Evolutionary conservation across 75 land plant species (phyloP).

Genomic region (Larix kaempferi): DNA sequence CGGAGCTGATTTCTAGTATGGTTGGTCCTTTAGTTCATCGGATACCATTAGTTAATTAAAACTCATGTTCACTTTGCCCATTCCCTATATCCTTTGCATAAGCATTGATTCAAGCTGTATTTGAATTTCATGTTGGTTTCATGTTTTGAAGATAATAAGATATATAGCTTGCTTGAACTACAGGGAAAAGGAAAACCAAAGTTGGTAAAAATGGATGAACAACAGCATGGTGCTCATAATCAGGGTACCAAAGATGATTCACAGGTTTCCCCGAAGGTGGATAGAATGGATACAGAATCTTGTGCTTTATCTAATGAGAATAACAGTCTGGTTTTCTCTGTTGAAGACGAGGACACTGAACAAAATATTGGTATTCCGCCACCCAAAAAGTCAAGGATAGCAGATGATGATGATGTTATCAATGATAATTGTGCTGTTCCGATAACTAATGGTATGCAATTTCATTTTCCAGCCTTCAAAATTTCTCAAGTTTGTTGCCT

Average conservation of each 20-base stretch:
- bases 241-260: not conserved
- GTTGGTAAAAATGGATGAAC: not conserved
- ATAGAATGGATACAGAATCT: not conserved
- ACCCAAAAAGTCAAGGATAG: conserved; percentile 49
- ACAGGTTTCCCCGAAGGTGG: not conserved
- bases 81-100: too few species aligned
- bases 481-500: not conserved
- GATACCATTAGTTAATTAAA: too few species aligned
- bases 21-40: too few species aligned
- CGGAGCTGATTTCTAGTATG: too few species aligned
- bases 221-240: not conserved
- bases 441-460: conserved; percentile 5
- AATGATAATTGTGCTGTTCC: not conserved
- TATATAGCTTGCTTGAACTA: not conserved
- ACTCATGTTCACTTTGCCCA: too few species aligned
- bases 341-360: conserved; percentile 9
- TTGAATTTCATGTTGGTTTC: too few species aligned
- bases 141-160: too few species aligned
- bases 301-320: not conserved
- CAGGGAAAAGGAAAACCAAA: conserved; percentile 10
- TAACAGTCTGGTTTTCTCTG: not conserved
- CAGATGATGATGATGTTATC: conserved; percentile 14
- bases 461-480: not conserved
- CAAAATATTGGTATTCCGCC: conserved; percentile 29
- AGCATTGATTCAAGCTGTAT: too few species aligned